phyloP scores from a whole-genome alignment of 208 protist species.

The Acanthamoeba pearcei region DNA sequence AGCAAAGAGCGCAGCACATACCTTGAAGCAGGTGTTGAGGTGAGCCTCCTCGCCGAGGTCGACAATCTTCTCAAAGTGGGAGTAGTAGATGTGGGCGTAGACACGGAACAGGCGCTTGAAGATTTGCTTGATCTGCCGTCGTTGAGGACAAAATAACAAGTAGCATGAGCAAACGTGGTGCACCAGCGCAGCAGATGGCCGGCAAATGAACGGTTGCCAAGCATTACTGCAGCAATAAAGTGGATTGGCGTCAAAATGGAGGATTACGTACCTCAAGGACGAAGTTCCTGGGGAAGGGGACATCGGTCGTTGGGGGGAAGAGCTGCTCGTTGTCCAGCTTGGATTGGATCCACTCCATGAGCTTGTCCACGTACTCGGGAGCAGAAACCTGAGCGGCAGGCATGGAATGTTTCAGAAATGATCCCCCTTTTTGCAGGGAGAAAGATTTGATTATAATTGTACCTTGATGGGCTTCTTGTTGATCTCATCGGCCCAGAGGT shows the following conservation, averaged over 20 bases:
- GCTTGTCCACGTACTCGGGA: constrained; percentile 97
- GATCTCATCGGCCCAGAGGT: constrained; percentile 97
- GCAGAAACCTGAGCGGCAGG: constrained; percentile 95
- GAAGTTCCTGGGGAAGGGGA: constrained; percentile 91
- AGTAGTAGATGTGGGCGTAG: constrained; percentile 99
- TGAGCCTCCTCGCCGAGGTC: constrained; percentile 97
- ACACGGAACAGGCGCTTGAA: constrained; percentile 99
- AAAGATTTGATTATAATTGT: constrained; percentile 76
- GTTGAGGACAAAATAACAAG: background rate
- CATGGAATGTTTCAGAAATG: background rate
- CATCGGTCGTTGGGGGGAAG: constrained; percentile 93
- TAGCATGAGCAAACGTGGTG: background rate
- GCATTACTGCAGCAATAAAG: background rate
- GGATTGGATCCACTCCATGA: constrained; percentile 99
- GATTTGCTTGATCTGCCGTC: constrained; percentile 86
- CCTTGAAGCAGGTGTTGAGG: constrained; percentile 97
- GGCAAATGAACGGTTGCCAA: background rate
- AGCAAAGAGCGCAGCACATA: background rate
- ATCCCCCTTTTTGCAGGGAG: background rate
- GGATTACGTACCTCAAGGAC: constrained; percentile 98
- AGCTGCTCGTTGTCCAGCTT: constrained; percentile 96
- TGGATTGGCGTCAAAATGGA: constrained; percentile 79
- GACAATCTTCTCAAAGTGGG: constrained; percentile 97
- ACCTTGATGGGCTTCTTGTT: constrained; percentile 78
- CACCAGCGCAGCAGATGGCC: background rate